Base-by-base conservation (phyloP, 129 eudicot species). In the Helichrysum umbraculigerum region DNA sequence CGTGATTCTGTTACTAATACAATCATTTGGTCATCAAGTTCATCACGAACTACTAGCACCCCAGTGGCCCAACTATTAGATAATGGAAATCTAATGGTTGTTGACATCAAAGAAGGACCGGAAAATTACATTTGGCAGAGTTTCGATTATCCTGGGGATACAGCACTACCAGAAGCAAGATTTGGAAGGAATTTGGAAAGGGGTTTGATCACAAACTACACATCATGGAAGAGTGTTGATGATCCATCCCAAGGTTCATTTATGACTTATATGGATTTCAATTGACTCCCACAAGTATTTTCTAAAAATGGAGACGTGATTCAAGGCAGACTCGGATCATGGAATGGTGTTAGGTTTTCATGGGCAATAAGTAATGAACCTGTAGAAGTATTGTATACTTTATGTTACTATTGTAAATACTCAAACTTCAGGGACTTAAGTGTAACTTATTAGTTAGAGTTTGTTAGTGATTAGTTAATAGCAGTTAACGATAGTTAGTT, bases 161-260 rank as follows among this genome's bases (percentile, higher is more conserved):
- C 66, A 5, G 6, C 0, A 60, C 16, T 60, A 21, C 66, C 66
- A 22, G 34, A n/a, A 25, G 29, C 17, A 11, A 60, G 0, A 28
- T 22, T 60, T 1, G 66, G 66, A 3, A 22, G 30, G 34, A 60
- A 22, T 28, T 71, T 57, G 59, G 64, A 17, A 9, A 42, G 37
- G 73, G 73, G 73, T 22, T 7, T 69, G 2, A 32, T 69, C 6
- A 1, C 14, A 39, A 73, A 73, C 41, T 10, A 19, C 3, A 68
- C 76, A 2, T 78, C 82, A 19, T 82, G 85, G 85, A 76, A 70
- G 56, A 76, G 76, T 51, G 39, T 4, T 9, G 66, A 72, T 22
- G 85, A 82, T 52, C 85, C 85, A 4, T 37, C 85, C 11, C n/a
- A 19, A 7, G 85, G 66, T 11, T 29, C 33, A 7, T 61, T 7